Base-by-base conservation (phyloP, 129 eudicot genomes). In the Ambrosia artemisiifolia region DNA sequence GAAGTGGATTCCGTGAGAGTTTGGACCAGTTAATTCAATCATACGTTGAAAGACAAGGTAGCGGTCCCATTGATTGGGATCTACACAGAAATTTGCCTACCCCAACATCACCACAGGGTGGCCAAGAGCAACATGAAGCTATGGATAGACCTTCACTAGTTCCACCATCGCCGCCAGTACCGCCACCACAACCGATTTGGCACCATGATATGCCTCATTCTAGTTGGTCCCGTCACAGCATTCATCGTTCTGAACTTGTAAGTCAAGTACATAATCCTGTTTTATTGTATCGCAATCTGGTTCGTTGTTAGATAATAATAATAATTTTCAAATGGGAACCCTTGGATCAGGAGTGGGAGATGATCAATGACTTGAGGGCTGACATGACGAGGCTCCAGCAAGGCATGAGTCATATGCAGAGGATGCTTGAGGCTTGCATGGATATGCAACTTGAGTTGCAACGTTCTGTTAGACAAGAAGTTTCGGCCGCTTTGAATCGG, bases 361-460 rank as follows among this genome's bases (percentile, higher is more conserved):
- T 91, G 90, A 83, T 91, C 13, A 95, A 95, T 78, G 97, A 95
- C 69, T 81, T 95, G 73, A 85, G 96, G 83, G 82, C 94, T 0
- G 99, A 95, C 75, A 87, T 95, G 76, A 87, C 96, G 11, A 86
- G 95, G 75, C 91, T 95, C 60, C 99, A 95, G 79, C 97, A 95
- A 87, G 97, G 97, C 5, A 95, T 90, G 99, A 90, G 84, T 81
- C 91, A 95, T 82, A 91, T 95, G 99, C 99, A 95, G 75, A 85
- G 97, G 84, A 95, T 91, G 99, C 75, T 95, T 38, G 99, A 95
- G 68, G 89, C 99, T 73, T 95, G 99, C 86, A 95, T 95, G 99
- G 99, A 95, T 75, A 95, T 95, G 99, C 99, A 95, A 71, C 88
- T 95, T 33, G 99, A 95, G 88, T 83, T 95, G 84, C 99, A 95